Percentiles rank a stretch among this genome's conserved stretches.
These are phyloP conservation scores for Penicillium robsamsonii DNA, from an alignment of 495 filamentous ascomycete genomes.

Conservation along the genomic window DNA sequence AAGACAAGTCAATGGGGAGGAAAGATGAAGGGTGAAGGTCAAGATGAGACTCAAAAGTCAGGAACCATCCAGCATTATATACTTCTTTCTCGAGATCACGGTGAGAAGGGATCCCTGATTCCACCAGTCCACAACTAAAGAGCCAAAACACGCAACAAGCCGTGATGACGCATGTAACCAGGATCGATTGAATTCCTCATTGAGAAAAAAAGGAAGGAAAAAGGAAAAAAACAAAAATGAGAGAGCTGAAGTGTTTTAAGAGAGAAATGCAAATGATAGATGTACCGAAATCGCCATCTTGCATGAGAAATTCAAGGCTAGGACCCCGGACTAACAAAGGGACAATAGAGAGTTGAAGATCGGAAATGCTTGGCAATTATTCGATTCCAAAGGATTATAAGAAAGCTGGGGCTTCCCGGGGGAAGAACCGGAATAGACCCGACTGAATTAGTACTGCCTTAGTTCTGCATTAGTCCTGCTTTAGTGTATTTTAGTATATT, in stretches of 20 bases:
- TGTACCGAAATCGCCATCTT: background rate
- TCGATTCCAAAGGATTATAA: background rate
- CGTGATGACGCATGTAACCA: constrained; percentile 26
- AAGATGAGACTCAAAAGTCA: background rate
- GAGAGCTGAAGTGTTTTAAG: background rate
- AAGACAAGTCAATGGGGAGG: background rate
- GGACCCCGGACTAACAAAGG: background rate
- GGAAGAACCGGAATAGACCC: background rate
- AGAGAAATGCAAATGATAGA: background rate
- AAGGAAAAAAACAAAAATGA: background rate
- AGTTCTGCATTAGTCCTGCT: no score
- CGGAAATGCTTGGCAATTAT: constrained; percentile 10
- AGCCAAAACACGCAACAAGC: constrained; percentile 15
- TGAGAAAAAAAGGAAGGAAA: background rate
- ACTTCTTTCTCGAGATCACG: constrained; percentile 11
- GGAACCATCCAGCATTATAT: constrained; percentile 23
- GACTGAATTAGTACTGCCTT: background rate
- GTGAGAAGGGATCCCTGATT: constrained; percentile 9
- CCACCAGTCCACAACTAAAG: constrained; percentile 17
- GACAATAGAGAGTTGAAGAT: constrained; percentile 4
- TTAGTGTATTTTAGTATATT: no score
- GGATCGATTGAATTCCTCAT: constrained; percentile 1
- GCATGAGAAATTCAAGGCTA: constrained; percentile 4
- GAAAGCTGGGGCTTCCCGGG: background rate
- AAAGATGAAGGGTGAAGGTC: constrained; percentile 2